Evolutionary conservation across 179 eudicot genomes (phyloP), one percentile per base, ranked within the genome.

Genomic region (Sideroxylon spinosum): DNA sequence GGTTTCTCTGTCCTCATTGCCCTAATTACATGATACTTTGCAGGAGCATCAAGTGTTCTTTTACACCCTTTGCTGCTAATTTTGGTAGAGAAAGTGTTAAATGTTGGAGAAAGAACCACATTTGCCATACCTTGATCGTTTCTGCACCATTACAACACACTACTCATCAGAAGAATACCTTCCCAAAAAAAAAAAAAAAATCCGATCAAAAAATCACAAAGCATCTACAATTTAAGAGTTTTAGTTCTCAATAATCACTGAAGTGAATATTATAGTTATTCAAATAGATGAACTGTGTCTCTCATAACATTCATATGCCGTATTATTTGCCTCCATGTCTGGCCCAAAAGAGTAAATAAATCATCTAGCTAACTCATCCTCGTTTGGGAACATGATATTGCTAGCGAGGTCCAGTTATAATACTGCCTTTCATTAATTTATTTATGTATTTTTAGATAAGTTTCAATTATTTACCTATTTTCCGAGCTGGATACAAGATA

Each of bases 1-100:
- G 98, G 85, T 74, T 90, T 95, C 73, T 91, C 91, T 9, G 71
- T 72, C 53, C 76, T 90, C 91, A 84, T 83, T 48, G 97, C 87
- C 81, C 81, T 90, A 73, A 93, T 74, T 23, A 60, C 49, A 25
- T 44, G 73, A 65, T 48, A 66, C 56, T 80, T 73, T 23, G 77
- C 13, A 11, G 23, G 46, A 22, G 73, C 25, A 53, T 53, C 32
- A 52, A 66, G 55, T 29, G 68, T 61, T 14, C 37, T 83, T 68
- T 72, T 81, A 20, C 14, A 29, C 20, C 52, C 79, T 64, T 26
- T 76, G 56, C 60, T 80, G 62, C 71, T 75, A 78, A 77, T 75
- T 69, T 52, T 78, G 53, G 78, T 76, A 59, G 90, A 48, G 67
- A 81, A 84, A 74, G 78, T 68, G 77, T 76, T 56, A 8, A 89